phyloP scores from a whole-genome alignment of 1,139 yeast species.

The Geotrichum histeridarum region DNA sequence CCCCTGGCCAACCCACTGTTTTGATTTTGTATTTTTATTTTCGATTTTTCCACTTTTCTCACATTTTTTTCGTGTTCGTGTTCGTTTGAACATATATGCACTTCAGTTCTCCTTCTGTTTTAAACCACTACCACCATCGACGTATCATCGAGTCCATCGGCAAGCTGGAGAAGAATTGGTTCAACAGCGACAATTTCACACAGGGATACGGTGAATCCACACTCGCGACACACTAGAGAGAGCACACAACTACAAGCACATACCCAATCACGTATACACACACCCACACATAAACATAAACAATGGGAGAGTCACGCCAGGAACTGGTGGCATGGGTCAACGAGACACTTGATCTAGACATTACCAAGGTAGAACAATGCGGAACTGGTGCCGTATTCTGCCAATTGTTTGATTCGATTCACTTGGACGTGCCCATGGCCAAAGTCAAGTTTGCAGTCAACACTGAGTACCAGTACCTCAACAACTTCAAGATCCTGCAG shows the following conservation, averaged over 20 bases:
- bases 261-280: neutral
- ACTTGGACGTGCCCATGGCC: conserved; percentile 71
- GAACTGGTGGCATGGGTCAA: conserved; percentile 86
- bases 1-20: too few relatives aligned
- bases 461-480: conserved; percentile 70
- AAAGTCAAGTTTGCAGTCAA: conserved; percentile 67
- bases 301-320: conserved; percentile 67
- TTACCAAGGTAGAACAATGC: conserved; percentile 82
- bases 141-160: too few relatives aligned
- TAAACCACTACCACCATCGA: too few relatives aligned
- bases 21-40: too few relatives aligned
- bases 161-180: too few relatives aligned
- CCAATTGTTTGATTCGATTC: conserved; percentile 82
- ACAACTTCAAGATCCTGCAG: conserved; percentile 82
- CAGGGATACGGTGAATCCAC: too few relatives aligned
- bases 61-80: too few relatives aligned
- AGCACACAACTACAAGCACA: neutral
- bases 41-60: too few relatives aligned
- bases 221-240: too few relatives aligned
- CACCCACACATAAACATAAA: neutral
- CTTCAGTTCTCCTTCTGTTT: too few relatives aligned
- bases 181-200: too few relatives aligned
- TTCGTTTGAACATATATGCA: too few relatives aligned
- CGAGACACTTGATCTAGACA: conserved; percentile 55
- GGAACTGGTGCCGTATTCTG: conserved; percentile 96